A percentile compares a stretch with the other conserved stretches of the same genome.
Conservation (phyloP, 148 eudicot genomes). For the Pharnaceum exiguum region DNA sequence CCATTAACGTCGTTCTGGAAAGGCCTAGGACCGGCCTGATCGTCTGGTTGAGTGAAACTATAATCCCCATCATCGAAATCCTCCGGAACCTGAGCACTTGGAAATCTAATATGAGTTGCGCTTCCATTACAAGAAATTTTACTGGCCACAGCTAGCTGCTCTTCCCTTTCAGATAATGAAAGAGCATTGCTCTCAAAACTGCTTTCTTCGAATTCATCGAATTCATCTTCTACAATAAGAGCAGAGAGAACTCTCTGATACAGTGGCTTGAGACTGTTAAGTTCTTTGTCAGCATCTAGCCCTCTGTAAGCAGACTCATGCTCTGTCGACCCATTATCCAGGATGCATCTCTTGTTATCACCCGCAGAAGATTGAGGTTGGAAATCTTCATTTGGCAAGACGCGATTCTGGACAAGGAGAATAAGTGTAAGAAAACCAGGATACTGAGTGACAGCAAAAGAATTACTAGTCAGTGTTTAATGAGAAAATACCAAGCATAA, state of each 20-base stretch:
- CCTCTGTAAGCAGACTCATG: constrained; percentile 36
- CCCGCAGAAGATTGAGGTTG: constrained; percentile 27
- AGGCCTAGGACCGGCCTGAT: constrained; percentile 33
- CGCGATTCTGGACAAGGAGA: constrained; percentile 42
- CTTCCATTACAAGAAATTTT: constrained; percentile 53
- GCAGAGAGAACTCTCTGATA: constrained; percentile 90
- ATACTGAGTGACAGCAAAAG: not conserved
- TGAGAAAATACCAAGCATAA: too few species aligned
- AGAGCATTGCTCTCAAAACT: constrained; percentile 24
- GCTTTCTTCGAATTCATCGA: constrained; percentile 59
- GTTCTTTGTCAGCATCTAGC: constrained; percentile 32
- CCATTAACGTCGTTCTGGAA: constrained; percentile 32
- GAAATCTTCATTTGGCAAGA: constrained; percentile 27
- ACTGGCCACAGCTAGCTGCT: constrained; percentile 25
- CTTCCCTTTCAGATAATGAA: constrained; percentile 26
- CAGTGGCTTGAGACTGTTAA: constrained; percentile 40
- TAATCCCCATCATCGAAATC: constrained; percentile 37
- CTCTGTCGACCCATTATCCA: constrained; percentile 35
- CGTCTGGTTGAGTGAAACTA: constrained; percentile 35
- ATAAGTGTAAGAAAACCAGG: not conserved
- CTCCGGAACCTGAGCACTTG: constrained; percentile 32
- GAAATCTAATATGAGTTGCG: constrained; percentile 33
- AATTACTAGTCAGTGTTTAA: not conserved
- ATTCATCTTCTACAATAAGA: constrained; percentile 72
- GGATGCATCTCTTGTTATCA: constrained; percentile 28